Evolutionary conservation across 805 yeast species (phyloP).

Genomic region (Grigorovia transvaalensis): DNA sequence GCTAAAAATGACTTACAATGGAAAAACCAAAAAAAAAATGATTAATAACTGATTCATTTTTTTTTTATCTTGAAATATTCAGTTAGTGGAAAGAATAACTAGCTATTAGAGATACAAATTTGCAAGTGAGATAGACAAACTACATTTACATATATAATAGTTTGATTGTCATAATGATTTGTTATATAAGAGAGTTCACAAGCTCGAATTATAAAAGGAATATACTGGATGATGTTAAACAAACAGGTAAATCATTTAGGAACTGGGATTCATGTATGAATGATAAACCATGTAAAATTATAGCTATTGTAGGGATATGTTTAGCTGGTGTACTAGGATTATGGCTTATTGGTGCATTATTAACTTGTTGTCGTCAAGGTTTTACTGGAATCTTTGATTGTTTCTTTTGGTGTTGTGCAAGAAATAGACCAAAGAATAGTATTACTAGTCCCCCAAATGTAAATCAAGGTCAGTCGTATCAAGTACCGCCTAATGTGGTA

Average conservation of each 20-base stretch:
- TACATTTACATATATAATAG: no score
- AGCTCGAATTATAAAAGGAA: conserved; percentile 4
- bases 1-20: no score
- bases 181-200: background rate
- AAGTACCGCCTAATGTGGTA: conserved; percentile 18
- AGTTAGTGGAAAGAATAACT: no score
- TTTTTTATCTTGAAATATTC: no score
- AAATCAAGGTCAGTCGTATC: background rate
- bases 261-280: conserved; percentile 75
- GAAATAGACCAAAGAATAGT: background rate
- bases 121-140: no score
- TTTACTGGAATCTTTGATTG: conserved; percentile 44
- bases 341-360: conserved; percentile 46
- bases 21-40: no score
- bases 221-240: conserved; percentile 17
- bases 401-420: conserved; percentile 30
- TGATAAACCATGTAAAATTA: conserved; percentile 61
- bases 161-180: background rate
- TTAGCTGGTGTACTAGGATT: conserved; percentile 43
- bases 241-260: conserved; percentile 40
- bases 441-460: background rate
- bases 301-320: conserved; percentile 63
- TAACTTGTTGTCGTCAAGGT: conserved; percentile 51
- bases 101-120: no score
- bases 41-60: no score